Percentiles rank a stretch among this genome's conserved stretches.
Evolutionary conservation across 257 asterid genomes (phyloP).

Genomic region (Leptodermis oblonga): DNA sequence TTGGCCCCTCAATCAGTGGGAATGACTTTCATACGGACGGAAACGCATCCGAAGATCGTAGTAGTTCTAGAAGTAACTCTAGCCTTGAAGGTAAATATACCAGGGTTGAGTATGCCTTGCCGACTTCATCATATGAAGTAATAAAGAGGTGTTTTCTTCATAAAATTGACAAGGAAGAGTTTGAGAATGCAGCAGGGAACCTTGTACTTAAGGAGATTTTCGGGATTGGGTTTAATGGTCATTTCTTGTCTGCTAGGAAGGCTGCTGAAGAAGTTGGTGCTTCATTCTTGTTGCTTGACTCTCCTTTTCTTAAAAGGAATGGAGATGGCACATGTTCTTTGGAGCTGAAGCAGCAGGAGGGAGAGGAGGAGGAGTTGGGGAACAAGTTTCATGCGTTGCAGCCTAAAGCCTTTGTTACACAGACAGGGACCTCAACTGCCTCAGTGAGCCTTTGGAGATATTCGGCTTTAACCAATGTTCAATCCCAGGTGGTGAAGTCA

Average conservation of each 20-base stretch:
- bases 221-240: constrained; percentile 74
- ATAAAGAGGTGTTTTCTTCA: constrained; percentile 68
- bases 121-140: constrained; percentile 79
- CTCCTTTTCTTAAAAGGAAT: constrained; percentile 50
- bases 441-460: constrained; percentile 30
- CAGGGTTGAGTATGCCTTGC: constrained; percentile 37
- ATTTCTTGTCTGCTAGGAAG: constrained; percentile 62
- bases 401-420: constrained; percentile 37
- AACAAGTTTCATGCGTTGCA: constrained; percentile 35
- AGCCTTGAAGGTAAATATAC: constrained; percentile 14
- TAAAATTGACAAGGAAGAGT: constrained; percentile 57
- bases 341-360: constrained; percentile 20
- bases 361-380: constrained; percentile 24
- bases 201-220: constrained; percentile 76
- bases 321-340: constrained; percentile 21
- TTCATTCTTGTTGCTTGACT: constrained; percentile 67
- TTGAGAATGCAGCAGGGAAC: constrained; percentile 74
- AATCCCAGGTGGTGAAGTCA: constrained; percentile 50
- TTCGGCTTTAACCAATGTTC: constrained; percentile 37
- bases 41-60: constrained; percentile 11
- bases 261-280: constrained; percentile 88
- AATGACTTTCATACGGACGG: constrained; percentile 26
- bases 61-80: neutral
- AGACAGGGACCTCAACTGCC: constrained; percentile 26
- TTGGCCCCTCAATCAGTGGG: constrained; percentile 35